Evolutionary conservation across 2,329 filamentous ascomycete genomes (phyloP), one percentile per base, ranked within the genome.

Genomic region (Dothideomycetes sp.): DNA sequence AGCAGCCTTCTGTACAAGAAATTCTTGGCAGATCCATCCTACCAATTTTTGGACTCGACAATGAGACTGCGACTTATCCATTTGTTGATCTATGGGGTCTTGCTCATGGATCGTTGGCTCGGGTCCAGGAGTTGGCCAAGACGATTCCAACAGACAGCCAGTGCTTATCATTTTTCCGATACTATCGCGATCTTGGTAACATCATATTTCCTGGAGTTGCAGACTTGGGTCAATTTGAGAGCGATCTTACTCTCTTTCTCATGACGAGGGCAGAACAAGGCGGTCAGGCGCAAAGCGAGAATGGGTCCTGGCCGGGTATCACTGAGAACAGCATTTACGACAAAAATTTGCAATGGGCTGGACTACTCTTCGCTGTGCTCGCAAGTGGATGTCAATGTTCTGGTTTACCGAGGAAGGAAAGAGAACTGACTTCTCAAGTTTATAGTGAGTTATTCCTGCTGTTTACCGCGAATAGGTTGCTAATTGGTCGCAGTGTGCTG

Each of bases 41-140:
- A 16, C 75, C 75, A 0, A 72, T 79, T 40, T 66, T 79, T 41
- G 75, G 75, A 3, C 62, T 79, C 24, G 75, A 79, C 50, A 79
- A 79, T 47, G 75, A 79, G 49, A 74, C 70, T 29, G 73, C 73
- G 3, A 79, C 75, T 7, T 79, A 79, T 50, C 75, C 75, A 5
- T 79, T 79, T 49, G 73, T 79, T 19, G 75, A 79, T 50, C 58
- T 79, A 3, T 79, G 75, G 74, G 76, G 66, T 2, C 47, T 75
- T 4, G 73, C 72, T 2, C 73, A 77, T 41, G 73, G 70, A 36
- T 75, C 72, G 1, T 63, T 72, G 4, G 66, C 71, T 44, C 69
- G 75, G 49, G 66, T 75, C 4, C 69, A 64, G 42, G 73, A 76
- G 38, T 64, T 79, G 2, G 73, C 72, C 27, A 73, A 71, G 47